Evolutionary conservation across 805 yeast genomes (phyloP).

Genomic region (Torulaspora maleeae): DNA sequence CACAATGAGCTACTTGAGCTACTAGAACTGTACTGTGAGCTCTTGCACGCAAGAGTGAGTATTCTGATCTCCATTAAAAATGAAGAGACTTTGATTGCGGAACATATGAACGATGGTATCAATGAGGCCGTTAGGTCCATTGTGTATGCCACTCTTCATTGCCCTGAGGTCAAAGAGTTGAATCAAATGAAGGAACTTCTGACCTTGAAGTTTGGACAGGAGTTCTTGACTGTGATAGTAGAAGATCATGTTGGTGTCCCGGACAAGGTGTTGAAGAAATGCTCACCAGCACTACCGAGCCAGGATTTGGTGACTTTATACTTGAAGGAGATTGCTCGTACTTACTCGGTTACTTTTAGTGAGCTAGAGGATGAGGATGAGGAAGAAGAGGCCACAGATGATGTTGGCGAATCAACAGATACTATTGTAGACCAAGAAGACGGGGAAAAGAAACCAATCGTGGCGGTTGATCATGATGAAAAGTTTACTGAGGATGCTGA

Average conservation of each 20-base stretch:
- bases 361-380: constrained; percentile 38
- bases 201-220: constrained; percentile 59
- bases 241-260: constrained; percentile 48
- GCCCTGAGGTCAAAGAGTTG: constrained; percentile 69
- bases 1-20: constrained; percentile 73
- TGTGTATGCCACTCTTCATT: constrained; percentile 62
- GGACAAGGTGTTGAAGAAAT: constrained; percentile 57
- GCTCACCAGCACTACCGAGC: constrained; percentile 63
- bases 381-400: constrained; percentile 24
- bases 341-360: constrained; percentile 72
- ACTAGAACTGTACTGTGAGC: constrained; percentile 76
- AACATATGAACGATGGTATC: constrained; percentile 42
- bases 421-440: neutral
- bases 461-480: constrained; percentile 36
- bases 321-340: constrained; percentile 71
- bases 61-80: constrained; percentile 46
- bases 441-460: constrained; percentile 35
- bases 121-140: constrained; percentile 71
- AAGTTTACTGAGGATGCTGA: constrained; percentile 25
- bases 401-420: constrained; percentile 5
- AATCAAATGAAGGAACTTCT: constrained; percentile 56
- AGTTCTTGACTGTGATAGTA: constrained; percentile 45
- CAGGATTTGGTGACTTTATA: constrained; percentile 63
- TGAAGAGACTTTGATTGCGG: constrained; percentile 31
- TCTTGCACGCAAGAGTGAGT: constrained; percentile 67